Evolutionary conservation across 331 rosid genomes (phyloP).

Genomic region (Ulmus americana): DNA sequence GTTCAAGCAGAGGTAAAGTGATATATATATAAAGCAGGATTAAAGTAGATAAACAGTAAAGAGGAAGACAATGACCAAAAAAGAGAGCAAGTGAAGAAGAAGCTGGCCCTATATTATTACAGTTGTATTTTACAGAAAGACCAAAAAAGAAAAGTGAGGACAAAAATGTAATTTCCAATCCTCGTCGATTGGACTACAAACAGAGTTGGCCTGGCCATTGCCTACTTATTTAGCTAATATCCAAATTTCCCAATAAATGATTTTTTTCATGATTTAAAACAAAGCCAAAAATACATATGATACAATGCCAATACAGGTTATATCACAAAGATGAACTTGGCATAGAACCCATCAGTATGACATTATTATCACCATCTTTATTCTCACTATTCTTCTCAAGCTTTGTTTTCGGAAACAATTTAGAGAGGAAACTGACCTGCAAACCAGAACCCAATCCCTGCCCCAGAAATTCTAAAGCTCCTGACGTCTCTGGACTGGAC

Average conservation of each 20-base stretch:
- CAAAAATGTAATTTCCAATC: background rate
- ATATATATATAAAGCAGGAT: too few relatives aligned
- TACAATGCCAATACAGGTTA: constrained; percentile 6
- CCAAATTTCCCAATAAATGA: constrained; percentile 15
- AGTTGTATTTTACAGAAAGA: constrained; percentile 26
- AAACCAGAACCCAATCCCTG: constrained; percentile 46
- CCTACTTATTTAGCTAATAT: constrained; percentile 24
- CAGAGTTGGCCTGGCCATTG: constrained; percentile 11
- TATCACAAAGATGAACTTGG: constrained; percentile 50
- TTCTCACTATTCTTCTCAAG: constrained; percentile 36
- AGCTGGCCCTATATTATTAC: background rate
- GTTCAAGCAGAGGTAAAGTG: too few relatives aligned
- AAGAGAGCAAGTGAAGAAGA: background rate
- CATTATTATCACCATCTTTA: constrained; percentile 53
- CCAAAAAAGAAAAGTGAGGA: constrained; percentile 7
- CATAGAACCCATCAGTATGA: constrained; percentile 79
- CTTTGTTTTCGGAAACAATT: constrained; percentile 49
- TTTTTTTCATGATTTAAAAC: constrained; percentile 16
- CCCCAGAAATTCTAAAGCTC: constrained; percentile 47
- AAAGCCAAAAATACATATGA: constrained; percentile 10
- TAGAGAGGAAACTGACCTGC: constrained; percentile 49
- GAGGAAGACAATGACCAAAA: background rate
- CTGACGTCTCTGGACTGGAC: constrained; percentile 34
- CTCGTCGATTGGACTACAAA: background rate
- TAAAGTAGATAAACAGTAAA: too few relatives aligned